Percentiles rank a stretch among this genome's conserved stretches.
Evolutionary conservation across 805 yeast species (phyloP).

Genomic region (Wickerhamomyces canadensis): DNA sequence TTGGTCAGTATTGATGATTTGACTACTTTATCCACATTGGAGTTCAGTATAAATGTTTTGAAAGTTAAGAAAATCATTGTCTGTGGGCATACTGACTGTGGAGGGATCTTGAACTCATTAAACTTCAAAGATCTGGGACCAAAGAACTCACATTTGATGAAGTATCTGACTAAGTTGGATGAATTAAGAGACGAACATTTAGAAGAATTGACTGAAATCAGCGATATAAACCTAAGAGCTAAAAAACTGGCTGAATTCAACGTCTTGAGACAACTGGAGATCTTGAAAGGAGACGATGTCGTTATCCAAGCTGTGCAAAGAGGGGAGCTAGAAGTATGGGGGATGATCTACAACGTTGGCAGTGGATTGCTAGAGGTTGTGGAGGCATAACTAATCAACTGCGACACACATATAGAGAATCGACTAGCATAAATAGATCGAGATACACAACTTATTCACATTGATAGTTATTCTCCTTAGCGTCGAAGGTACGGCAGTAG

Average conservation of each 20-base stretch:
- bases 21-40: constrained; percentile 71
- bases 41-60: constrained; percentile 80
- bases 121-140: constrained; percentile 60
- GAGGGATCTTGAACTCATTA: constrained; percentile 82
- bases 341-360: constrained; percentile 77
- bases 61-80: constrained; percentile 77
- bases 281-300: constrained; percentile 47
- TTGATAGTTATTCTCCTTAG: no score
- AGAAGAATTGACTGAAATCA: constrained; percentile 41
- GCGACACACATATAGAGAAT: no score
- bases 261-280: constrained; percentile 65
- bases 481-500: no score
- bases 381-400: neutral
- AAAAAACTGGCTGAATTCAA: constrained; percentile 69
- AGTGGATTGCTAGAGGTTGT: constrained; percentile 56
- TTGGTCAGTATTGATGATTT: constrained; percentile 62
- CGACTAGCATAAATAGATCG: no score
- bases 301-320: constrained; percentile 59
- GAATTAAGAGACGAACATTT: constrained; percentile 61
- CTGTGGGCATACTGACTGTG: constrained; percentile 95
- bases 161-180: constrained; percentile 56
- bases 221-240: constrained; percentile 49
- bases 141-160: constrained; percentile 31
- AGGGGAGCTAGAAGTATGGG: constrained; percentile 71
- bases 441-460: no score